Conservation (phyloP, 164 flowering plant genomes). For the Vitis riparia region DNA sequence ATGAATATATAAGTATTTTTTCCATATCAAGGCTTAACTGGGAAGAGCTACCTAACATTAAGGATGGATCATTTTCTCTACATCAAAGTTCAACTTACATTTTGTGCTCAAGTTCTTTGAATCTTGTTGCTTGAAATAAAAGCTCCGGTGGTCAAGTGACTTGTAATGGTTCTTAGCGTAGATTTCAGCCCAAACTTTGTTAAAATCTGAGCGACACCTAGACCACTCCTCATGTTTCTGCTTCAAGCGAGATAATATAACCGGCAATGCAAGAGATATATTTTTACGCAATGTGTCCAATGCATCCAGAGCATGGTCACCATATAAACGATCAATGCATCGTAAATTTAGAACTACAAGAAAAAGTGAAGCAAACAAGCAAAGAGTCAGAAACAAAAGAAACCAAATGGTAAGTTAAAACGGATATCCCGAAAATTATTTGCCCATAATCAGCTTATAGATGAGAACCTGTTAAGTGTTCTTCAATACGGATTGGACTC, state of each 20-base stretch:
- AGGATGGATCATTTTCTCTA: not conserved
- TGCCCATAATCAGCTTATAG: not conserved
- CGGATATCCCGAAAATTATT: not conserved
- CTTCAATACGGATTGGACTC: conserved; percentile 40
- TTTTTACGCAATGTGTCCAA: conserved; percentile 58
- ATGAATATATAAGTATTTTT: no score
- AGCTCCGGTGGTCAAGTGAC: conserved; percentile 79
- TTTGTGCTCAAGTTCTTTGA: conserved; percentile 66
- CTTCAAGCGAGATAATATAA: conserved; percentile 57
- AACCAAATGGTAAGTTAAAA: no score
- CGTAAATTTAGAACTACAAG: conserved; percentile 52
- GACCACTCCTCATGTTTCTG: conserved; percentile 79
- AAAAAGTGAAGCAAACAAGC: not conserved
- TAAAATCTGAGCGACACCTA: conserved; percentile 57
- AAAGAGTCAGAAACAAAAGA: not conserved
- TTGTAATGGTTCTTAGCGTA: conserved; percentile 72
- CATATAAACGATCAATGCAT: conserved; percentile 72
- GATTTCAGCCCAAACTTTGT: conserved; percentile 73
- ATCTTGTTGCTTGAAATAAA: conserved; percentile 78
- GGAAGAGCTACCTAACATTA: not conserved
- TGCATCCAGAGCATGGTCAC: conserved; percentile 74
- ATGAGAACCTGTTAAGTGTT: conserved; percentile 53
- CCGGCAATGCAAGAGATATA: conserved; percentile 50
- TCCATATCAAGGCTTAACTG: no score
- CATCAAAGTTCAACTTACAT: conserved; percentile 36